Base-by-base conservation (phyloP, 148 eudicot species). In the Cornus kousa region DNA sequence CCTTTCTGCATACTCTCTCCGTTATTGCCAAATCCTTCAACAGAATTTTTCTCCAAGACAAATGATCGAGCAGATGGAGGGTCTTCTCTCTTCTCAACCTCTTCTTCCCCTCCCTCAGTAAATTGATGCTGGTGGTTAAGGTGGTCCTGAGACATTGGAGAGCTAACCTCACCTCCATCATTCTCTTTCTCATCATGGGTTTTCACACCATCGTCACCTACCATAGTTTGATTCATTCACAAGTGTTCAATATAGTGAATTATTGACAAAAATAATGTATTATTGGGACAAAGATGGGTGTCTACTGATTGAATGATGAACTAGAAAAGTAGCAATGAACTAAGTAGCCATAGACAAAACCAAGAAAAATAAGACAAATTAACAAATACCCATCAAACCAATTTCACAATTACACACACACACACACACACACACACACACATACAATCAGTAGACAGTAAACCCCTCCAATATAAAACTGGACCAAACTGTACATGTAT, bases 181-280 rank as follows among this genome's bases (percentile, higher is more conserved):
- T 86, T 89, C 53, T 87, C 90, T 74, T 81, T 87, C 82, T 89
- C 97, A 62, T 88, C 86, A 53, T 72, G 83, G 65, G 81, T 73
- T 71, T 84, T 87, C 37, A 79, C 75, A 80, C 83, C 89, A 24
- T 88, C 92, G 70, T 82, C 88, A 28, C 88, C 98, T 93, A 74
- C 83, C 90, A 91, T 79, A 80, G 60, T 87, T 80, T 71, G 79
- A 86, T 83, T 83, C 82, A 91, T 83, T 77, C 32, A 23, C 55
- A 48, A 75, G 71, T 62, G 43, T 48, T 53, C 75, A 77, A 68
- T 14, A 75, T 74, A 16, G 39, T 2, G 22, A n/a, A 33, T 43
- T 59, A 76, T 43, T 60, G 57, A 73, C 43, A 74, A 22, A 80
- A 22, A 64, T 20, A 28, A 40, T 50, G 48, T 43, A 43, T 46